These are phyloP conservation scores for Gardenia jasminoides DNA, from an alignment of 257 asterid species.

Conservation along the genomic window DNA sequence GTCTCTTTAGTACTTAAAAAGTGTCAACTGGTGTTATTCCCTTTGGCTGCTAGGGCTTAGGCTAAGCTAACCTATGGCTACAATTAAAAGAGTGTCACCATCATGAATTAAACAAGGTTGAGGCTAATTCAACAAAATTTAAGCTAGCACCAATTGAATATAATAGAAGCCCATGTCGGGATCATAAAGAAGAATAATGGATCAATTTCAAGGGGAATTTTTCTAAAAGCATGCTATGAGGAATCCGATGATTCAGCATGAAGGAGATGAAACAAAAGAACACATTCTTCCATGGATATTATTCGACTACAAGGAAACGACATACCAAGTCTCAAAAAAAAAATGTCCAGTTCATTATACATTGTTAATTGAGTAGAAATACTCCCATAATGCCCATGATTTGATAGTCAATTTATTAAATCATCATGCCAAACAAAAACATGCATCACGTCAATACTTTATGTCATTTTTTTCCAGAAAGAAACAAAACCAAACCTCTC, in stretches of 20 bases:
- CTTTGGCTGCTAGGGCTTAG: slow-evolving; percentile 13
- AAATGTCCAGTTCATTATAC: slow-evolving; percentile 16
- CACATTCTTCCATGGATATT: slow-evolving; percentile 22
- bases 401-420: slow-evolving; percentile 3
- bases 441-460: background rate
- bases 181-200: slow-evolving; percentile 19
- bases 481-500: slow-evolving; percentile 1
- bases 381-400: background rate
- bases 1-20: background rate
- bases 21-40: background rate
- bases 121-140: background rate
- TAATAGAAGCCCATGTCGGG: slow-evolving; percentile 16
- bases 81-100: background rate
- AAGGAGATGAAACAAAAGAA: slow-evolving; percentile 16
- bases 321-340: slow-evolving; percentile 8
- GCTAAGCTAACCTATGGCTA: background rate
- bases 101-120: background rate
- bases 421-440: background rate
- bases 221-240: slow-evolving; percentile 28
- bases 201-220: slow-evolving; percentile 14
- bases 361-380: background rate
- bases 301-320: slow-evolving; percentile 18
- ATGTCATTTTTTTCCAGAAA: background rate
- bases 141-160: background rate
- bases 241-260: slow-evolving; percentile 37